Percentiles rank a stretch among this genome's conserved stretches.
Evolutionary conservation across 768 basidiomycete species (phyloP).

Genomic region (Aureoboletus auriporus): DNA sequence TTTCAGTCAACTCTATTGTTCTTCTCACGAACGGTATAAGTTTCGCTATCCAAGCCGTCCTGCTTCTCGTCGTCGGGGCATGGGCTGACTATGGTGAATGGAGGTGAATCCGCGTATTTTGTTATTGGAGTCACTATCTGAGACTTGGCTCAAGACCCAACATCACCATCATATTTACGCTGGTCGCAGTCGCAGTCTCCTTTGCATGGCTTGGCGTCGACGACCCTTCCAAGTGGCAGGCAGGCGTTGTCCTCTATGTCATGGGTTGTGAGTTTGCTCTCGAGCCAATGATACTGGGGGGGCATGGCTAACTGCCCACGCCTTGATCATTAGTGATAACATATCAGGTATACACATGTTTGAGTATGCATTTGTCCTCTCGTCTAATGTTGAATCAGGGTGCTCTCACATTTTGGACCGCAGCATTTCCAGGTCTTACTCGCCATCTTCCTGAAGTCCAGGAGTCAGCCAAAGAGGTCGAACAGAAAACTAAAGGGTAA

Average conservation of each 20-base stretch:
- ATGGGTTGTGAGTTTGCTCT: conserved; percentile 47
- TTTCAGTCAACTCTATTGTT: conserved; percentile 69
- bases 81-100: conserved; percentile 83
- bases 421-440: conserved; percentile 75
- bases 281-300: neutral
- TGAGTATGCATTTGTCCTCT: neutral
- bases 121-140: neutral
- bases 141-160: conserved; percentile 48
- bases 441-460: conserved; percentile 68
- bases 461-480: conserved; percentile 40
- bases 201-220: conserved; percentile 79
- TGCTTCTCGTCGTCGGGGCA: conserved; percentile 64
- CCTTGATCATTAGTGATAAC: conserved; percentile 48
- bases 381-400: conserved; percentile 36
- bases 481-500: conserved; percentile 46
- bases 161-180: conserved; percentile 71
- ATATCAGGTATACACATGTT: conserved; percentile 48
- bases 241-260: conserved; percentile 58
- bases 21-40: conserved; percentile 76
- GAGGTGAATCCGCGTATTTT: conserved; percentile 41
- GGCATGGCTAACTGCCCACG: neutral
- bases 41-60: conserved; percentile 68
- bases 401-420: conserved; percentile 77
- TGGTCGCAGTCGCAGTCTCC: conserved; percentile 61
- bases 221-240: conserved; percentile 58